Percentiles rank a stretch among this genome's conserved stretches.
These are phyloP conservation scores for Trifolium dubium DNA, from an alignment of 306 rosid species.

Conservation along the genomic window DNA sequence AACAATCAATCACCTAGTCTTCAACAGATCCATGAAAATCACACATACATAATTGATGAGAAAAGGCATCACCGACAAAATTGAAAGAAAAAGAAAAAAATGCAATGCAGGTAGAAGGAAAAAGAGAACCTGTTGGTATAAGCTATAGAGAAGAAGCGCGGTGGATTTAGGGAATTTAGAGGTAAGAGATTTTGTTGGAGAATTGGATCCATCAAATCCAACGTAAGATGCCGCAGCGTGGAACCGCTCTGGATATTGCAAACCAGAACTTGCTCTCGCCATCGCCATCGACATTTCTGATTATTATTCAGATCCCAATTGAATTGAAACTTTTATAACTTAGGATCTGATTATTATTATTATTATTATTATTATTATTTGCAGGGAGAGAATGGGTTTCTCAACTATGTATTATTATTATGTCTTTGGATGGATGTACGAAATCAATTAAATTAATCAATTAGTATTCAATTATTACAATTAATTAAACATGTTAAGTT, in stretches of 20 bases:
- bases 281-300: slow-evolving; percentile 48
- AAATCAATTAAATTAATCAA: neutral
- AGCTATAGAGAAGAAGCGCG: slow-evolving; percentile 84
- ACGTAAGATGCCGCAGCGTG: slow-evolving; percentile 89
- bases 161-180: slow-evolving; percentile 79
- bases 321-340: neutral
- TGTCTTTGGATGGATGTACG: neutral
- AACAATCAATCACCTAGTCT: neutral
- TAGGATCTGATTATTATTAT: slow-evolving; percentile 10
- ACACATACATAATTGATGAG: neutral
- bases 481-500: too few relatives aligned
- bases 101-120: slow-evolving; percentile 25
- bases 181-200: slow-evolving; percentile 80
- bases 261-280: slow-evolving; percentile 79
- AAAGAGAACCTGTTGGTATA: slow-evolving; percentile 72
- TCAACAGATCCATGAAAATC: slow-evolving; percentile 56
- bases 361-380: neutral
- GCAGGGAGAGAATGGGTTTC: neutral
- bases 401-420: neutral
- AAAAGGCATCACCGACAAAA: slow-evolving; percentile 27
- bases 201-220: slow-evolving; percentile 84
- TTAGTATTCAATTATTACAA: neutral
- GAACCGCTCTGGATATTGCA: slow-evolving; percentile 93
- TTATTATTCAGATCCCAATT: slow-evolving; percentile 32
- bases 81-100: neutral